Conservation (phyloP, 1,284 basidiomycete genomes). For the Ganoderma sinense region DNA sequence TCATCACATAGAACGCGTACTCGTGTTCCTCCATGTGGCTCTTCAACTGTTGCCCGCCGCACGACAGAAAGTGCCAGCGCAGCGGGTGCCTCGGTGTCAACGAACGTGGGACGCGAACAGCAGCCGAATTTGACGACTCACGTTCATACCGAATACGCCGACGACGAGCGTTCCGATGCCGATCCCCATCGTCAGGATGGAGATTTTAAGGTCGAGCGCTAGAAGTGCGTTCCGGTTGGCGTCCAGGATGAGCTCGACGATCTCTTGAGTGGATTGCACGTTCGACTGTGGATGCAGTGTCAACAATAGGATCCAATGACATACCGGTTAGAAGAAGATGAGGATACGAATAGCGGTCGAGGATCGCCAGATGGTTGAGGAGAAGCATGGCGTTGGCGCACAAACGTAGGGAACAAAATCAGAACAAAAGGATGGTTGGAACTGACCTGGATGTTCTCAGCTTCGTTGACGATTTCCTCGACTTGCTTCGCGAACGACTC, state of each 20-base stretch:
- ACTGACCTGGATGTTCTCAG: constrained; percentile 85
- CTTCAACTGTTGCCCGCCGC: constrained; percentile 56
- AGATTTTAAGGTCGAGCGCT: constrained; percentile 91
- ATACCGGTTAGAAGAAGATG: background rate
- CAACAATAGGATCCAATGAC: background rate
- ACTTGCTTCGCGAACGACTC: constrained; percentile 97
- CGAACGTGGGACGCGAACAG: constrained; percentile 17
- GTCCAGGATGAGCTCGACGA: constrained; percentile 96
- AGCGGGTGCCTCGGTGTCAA: constrained; percentile 13
- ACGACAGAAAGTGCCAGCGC: constrained; percentile 22
- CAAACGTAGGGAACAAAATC: background rate
- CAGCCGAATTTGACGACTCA: constrained; percentile 49
- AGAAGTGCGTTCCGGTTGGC: constrained; percentile 94
- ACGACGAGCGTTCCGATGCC: constrained; percentile 93
- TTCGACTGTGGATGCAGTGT: constrained; percentile 64
- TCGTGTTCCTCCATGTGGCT: constrained; percentile 74
- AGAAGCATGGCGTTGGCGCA: background rate
- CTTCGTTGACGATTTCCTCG: constrained; percentile 94
- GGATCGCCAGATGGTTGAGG: background rate
- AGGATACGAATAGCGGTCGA: background rate
- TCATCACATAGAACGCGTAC: constrained; percentile 73
- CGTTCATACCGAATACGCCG: constrained; percentile 96
- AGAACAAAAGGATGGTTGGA: background rate
- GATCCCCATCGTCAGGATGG: constrained; percentile 94
- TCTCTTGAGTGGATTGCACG: constrained; percentile 96